These are phyloP conservation scores for Samsoniella hepiali DNA, from an alignment of 2,329 filamentous ascomycete genomes.

Conservation along the genomic window DNA sequence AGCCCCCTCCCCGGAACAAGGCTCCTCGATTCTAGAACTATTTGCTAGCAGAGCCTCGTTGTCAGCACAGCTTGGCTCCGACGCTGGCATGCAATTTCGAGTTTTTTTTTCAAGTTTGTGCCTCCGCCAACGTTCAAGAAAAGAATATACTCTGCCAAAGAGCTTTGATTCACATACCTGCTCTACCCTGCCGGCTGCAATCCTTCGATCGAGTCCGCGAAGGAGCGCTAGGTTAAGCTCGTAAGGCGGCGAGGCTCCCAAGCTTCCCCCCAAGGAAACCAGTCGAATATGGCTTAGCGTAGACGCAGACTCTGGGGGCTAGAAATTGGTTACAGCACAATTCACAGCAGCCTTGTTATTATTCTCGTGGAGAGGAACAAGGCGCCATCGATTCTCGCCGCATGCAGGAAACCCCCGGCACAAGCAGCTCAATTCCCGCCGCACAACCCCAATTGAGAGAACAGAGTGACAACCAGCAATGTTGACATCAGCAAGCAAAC, in stretches of 20 bases:
- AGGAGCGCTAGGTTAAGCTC: background rate
- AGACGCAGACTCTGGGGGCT: background rate
- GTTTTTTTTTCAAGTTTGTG: no score
- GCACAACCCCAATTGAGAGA: background rate
- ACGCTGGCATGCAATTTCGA: no score
- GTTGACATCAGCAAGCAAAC: background rate
- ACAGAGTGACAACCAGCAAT: background rate
- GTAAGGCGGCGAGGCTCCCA: background rate
- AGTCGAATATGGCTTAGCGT: background rate
- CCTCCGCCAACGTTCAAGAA: background rate
- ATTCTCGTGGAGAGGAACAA: no score
- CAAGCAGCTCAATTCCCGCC: no score
- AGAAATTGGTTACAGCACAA: no score
- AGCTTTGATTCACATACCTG: background rate
- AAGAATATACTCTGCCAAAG: background rate
- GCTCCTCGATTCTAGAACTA: background rate
- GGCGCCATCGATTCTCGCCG: no score
- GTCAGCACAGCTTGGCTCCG: background rate
- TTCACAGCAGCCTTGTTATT: no score
- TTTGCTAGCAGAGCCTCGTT: background rate
- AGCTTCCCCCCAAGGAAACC: background rate
- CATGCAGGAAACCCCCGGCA: no score
- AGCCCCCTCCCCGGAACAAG: background rate
- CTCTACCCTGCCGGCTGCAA: background rate
- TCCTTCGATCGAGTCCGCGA: background rate